Evolutionary conservation across 495 filamentous ascomycete species (phyloP).

Genomic region (Letharia columbiana): DNA sequence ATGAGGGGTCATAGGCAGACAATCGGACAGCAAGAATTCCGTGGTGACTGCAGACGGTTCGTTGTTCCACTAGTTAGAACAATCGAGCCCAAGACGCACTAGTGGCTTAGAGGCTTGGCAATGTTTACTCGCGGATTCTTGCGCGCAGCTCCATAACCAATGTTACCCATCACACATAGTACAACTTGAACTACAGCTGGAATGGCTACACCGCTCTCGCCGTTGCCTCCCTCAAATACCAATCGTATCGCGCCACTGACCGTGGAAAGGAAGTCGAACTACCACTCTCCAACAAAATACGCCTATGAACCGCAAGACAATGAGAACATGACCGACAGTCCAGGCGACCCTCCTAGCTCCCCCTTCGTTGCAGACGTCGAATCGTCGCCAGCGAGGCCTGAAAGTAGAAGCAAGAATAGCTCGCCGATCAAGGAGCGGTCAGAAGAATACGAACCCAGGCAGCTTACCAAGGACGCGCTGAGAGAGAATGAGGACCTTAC

Average conservation of each 20-base stretch:
- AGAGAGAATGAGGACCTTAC: conserved; percentile 33
- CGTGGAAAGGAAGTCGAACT: conserved; percentile 7
- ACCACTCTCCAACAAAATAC: conserved; percentile 9
- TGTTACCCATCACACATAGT: background rate
- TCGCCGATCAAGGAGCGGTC: conserved; percentile 16
- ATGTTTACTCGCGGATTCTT: conserved; percentile 1
- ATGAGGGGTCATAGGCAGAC: too few species aligned
- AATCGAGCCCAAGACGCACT: background rate
- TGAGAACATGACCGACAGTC: conserved; percentile 20
- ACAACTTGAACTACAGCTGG: conserved; percentile 2
- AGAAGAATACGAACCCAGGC: conserved; percentile 6
- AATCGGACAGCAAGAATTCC: too few species aligned
- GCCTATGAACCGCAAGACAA: conserved; percentile 12
- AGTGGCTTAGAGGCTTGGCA: background rate
- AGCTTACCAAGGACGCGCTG: conserved; percentile 26
- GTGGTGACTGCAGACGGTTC: too few species aligned
- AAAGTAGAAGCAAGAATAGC: conserved; percentile 12
- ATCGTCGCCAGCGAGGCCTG: conserved; percentile 10
- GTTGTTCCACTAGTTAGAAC: too few species aligned
- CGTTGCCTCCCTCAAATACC: conserved; percentile 37
- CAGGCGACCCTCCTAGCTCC: conserved; percentile 28
- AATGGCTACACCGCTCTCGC: conserved; percentile 42
- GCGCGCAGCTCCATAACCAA: background rate
- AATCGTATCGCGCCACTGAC: conserved; percentile 28
- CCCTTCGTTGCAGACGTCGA: conserved; percentile 29